Evolutionary conservation across 805 yeast genomes (phyloP).

Genomic region (Suhomyces prunicola): DNA sequence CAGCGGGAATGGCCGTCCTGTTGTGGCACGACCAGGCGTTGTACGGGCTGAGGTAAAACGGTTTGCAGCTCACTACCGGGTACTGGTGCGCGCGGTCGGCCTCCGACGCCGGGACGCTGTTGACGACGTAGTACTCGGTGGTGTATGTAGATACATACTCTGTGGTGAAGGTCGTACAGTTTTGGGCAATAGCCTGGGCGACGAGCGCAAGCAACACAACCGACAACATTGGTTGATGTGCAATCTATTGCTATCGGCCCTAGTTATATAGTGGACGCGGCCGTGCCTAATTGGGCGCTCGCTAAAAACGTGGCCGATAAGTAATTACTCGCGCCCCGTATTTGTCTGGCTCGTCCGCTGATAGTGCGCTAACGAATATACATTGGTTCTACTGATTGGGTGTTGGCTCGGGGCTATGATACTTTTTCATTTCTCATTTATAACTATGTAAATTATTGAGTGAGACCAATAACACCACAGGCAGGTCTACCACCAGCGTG

Average conservation of each 20-base stretch:
- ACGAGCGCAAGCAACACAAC: background rate
- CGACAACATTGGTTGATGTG: background rate
- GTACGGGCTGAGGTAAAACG: slow-evolving; percentile 12
- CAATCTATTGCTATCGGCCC: background rate
- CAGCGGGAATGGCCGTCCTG: slow-evolving; percentile 29
- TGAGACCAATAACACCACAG: slow-evolving; percentile 92
- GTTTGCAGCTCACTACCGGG: slow-evolving; percentile 14
- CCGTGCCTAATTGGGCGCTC: background rate
- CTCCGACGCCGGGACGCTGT: slow-evolving; percentile 7
- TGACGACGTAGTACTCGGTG: slow-evolving; percentile 9
- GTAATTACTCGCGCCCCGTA: background rate
- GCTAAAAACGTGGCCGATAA: background rate
- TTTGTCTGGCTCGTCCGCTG: background rate
- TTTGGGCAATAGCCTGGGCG: background rate
- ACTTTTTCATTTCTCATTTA: background rate
- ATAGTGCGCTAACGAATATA: too few relatives aligned
- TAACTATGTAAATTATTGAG: slow-evolving; percentile 26
- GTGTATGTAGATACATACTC: slow-evolving; percentile 6
- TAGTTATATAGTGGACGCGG: background rate
- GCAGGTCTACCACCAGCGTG: slow-evolving; percentile 98
- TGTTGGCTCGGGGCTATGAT: too few relatives aligned
- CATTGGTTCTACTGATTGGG: too few relatives aligned
- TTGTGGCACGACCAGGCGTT: slow-evolving; percentile 17
- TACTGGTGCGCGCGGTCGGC: slow-evolving; percentile 9
- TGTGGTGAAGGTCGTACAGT: slow-evolving; percentile 9